Evolutionary conservation across 1,139 yeast genomes (phyloP).

Genomic region (Yamadazyma mexicana): DNA sequence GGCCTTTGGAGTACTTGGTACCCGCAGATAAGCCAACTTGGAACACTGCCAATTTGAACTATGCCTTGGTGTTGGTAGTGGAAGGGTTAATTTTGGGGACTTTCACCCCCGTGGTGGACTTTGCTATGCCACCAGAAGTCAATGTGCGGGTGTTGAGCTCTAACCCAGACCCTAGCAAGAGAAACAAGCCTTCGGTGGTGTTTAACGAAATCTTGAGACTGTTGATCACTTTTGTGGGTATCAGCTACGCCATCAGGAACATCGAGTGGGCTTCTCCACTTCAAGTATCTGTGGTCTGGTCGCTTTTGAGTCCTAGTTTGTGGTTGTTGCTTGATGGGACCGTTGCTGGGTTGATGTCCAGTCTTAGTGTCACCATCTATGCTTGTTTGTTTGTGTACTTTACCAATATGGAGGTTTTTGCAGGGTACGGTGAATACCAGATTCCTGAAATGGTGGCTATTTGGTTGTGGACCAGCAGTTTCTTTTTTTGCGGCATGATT

Average conservation of each 20-base stretch:
- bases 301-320: slow-evolving; percentile 70
- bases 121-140: slow-evolving; percentile 35
- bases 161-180: slow-evolving; percentile 31
- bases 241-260: slow-evolving; percentile 79
- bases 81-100: slow-evolving; percentile 68
- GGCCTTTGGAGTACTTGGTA: slow-evolving; percentile 19
- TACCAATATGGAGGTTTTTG: slow-evolving; percentile 24
- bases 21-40: too few species aligned
- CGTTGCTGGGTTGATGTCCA: slow-evolving; percentile 58
- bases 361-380: slow-evolving; percentile 41
- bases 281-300: slow-evolving; percentile 77
- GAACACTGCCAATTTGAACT: slow-evolving; percentile 15
- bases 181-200: slow-evolving; percentile 25
- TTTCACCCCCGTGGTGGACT: slow-evolving; percentile 62
- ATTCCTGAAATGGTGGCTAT: slow-evolving; percentile 34
- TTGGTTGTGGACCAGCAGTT: slow-evolving; percentile 57
- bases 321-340: slow-evolving; percentile 85
- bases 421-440: slow-evolving; percentile 9
- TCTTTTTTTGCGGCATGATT: slow-evolving; percentile 67
- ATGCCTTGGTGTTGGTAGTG: slow-evolving; percentile 27
- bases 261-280: slow-evolving; percentile 76
- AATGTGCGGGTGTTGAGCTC: slow-evolving; percentile 30
- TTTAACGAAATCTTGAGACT: slow-evolving; percentile 52
- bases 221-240: slow-evolving; percentile 75
- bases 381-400: slow-evolving; percentile 39